These are phyloP conservation scores for Zalaria sp. DNA, from an alignment of 2,329 filamentous ascomycete genomes.

Conservation along the genomic window DNA sequence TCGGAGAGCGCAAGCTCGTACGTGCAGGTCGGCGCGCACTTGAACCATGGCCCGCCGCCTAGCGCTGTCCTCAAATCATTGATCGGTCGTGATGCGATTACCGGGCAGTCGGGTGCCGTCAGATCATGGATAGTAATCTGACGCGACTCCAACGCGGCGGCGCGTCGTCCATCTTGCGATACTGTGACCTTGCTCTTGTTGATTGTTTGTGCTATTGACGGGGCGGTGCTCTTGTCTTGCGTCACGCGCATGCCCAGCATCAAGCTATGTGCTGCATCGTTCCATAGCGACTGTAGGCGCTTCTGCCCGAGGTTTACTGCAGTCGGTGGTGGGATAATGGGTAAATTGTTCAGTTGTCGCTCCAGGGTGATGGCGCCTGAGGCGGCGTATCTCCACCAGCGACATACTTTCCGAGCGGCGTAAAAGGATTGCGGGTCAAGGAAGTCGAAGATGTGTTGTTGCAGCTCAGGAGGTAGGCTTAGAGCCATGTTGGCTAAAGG, in stretches of 20 bases:
- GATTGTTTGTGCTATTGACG: slow-evolving; percentile 4
- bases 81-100: slow-evolving; percentile 12
- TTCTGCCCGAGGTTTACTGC: slow-evolving; percentile 8
- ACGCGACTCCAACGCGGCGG: slow-evolving; percentile 16
- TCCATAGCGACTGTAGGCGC: slow-evolving; percentile 13
- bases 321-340: slow-evolving; percentile 13
- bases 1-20: slow-evolving; percentile 18
- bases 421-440: slow-evolving; percentile 18
- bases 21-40: slow-evolving; percentile 13
- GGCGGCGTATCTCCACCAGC: slow-evolving; percentile 18
- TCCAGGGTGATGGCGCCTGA: slow-evolving; percentile 14
- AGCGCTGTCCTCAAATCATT: slow-evolving; percentile 19
- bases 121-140: slow-evolving; percentile 16
- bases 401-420: slow-evolving; percentile 16
- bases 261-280: slow-evolving; percentile 15
- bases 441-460: slow-evolving; percentile 18
- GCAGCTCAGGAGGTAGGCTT: slow-evolving; percentile 17
- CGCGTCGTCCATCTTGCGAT: slow-evolving; percentile 8
- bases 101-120: slow-evolving; percentile 6
- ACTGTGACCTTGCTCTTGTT: slow-evolving; percentile 7
- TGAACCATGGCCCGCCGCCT: slow-evolving; percentile 18
- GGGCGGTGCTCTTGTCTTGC: slow-evolving; percentile 2
- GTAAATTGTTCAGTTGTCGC: slow-evolving; percentile 16
- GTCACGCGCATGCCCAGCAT: slow-evolving; percentile 16
- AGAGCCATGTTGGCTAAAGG: slow-evolving; percentile 1